Conservation (phyloP, 2,329 filamentous ascomycete genomes). For the Fusarium haematococcum region DNA sequence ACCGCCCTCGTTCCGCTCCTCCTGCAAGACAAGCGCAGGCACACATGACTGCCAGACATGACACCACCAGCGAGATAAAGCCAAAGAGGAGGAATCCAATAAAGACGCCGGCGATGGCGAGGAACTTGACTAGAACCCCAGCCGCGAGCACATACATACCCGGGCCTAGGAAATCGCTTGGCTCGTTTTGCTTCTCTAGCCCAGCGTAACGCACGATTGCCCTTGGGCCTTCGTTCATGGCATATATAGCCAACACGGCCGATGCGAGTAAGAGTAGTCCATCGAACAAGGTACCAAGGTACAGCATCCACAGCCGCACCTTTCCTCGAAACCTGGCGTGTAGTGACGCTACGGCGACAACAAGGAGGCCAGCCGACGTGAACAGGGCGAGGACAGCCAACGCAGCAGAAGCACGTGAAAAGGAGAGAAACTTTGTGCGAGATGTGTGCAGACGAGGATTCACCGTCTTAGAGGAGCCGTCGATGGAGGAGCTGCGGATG, state of each 20-base stretch:
- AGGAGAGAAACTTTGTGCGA: constrained; percentile 16
- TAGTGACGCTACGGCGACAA: constrained; percentile 10
- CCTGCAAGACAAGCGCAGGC: constrained; percentile 28
- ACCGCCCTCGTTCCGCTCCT: background rate
- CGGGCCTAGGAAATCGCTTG: constrained; percentile 12
- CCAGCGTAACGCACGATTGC: constrained; percentile 9
- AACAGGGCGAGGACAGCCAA: constrained; percentile 26
- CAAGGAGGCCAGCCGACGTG: constrained; percentile 16
- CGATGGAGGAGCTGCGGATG: constrained; percentile 19
- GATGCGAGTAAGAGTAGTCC: constrained; percentile 18
- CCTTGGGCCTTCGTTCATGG: constrained; percentile 24
- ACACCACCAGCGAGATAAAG: constrained; percentile 15
- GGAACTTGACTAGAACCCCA: constrained; percentile 30
- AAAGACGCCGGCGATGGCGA: constrained; percentile 28
- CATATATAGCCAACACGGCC: constrained; percentile 16
- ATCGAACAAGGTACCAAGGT: constrained; percentile 24
- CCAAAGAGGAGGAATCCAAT: constrained; percentile 24
- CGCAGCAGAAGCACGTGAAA: constrained; percentile 25
- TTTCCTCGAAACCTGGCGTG: background rate
- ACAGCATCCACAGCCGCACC: constrained; percentile 20
- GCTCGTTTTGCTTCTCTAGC: background rate
- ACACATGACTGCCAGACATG: constrained; percentile 20
- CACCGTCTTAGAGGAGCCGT: constrained; percentile 14
- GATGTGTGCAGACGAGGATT: constrained; percentile 3
- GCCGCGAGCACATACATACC: constrained; percentile 29